These are phyloP conservation scores for Capsella bursapastoris DNA, from an alignment of 345 rosid species.

Conservation along the genomic window DNA sequence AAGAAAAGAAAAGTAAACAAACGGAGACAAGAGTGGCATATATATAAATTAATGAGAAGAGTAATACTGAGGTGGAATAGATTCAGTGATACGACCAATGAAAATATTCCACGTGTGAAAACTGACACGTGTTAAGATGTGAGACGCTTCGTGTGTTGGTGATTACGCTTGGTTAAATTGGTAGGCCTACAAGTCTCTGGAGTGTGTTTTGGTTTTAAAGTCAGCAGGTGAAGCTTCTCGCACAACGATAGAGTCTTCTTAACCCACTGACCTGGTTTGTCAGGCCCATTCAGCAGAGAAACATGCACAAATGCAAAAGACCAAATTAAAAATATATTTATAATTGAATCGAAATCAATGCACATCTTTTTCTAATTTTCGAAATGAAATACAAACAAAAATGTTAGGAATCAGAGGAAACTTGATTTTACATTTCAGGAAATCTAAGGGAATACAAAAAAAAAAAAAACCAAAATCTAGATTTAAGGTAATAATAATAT, in stretches of 20 bases:
- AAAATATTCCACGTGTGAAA: conserved; percentile 21
- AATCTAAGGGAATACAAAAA: conserved; percentile 30
- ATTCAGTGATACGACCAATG: conserved; percentile 26
- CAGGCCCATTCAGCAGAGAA: not conserved
- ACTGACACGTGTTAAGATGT: conserved; percentile 26
- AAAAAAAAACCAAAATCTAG: conserved; percentile 1
- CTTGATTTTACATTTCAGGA: conserved; percentile 41
- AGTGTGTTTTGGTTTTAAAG: conserved; percentile 10
- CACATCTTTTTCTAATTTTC: not conserved
- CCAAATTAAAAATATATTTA: not conserved
- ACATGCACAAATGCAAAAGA: too few relatives aligned
- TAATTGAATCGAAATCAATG: not conserved
- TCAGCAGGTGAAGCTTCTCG: conserved; percentile 18
- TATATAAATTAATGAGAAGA: conserved; percentile 29
- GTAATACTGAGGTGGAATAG: conserved; percentile 33
- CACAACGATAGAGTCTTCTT: not conserved
- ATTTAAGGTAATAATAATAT: conserved; percentile 34
- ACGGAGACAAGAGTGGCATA: conserved; percentile 14
- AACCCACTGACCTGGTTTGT: too few relatives aligned
- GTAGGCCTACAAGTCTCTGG: conserved; percentile 35
- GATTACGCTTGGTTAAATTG: conserved; percentile 24
- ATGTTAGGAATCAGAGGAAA: conserved; percentile 21
- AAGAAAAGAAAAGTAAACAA: not conserved
- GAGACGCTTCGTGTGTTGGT: conserved; percentile 42
- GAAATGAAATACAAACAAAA: conserved; percentile 29